A percentile compares a stretch with the other conserved stretches of the same genome.
phyloP scores from a whole-genome alignment of 2,329 filamentous ascomycete species.

The Basipetospora chlamydospora region DNA sequence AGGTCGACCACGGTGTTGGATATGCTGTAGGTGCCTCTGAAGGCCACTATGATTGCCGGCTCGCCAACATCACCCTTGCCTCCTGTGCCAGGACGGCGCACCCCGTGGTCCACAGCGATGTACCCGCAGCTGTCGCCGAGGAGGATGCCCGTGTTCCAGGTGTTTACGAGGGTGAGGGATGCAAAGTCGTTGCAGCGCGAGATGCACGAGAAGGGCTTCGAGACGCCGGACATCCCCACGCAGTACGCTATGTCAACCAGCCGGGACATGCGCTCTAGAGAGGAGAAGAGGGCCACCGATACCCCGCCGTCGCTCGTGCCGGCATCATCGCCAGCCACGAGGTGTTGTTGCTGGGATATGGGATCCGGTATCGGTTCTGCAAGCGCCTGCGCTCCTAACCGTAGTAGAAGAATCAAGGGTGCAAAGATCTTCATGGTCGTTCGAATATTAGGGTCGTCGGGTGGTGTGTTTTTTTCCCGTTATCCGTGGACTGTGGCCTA shows the following conservation, averaged over 20 bases:
- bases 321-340: constrained; percentile 1
- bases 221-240: constrained; percentile 70
- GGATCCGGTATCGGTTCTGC: constrained; percentile 1
- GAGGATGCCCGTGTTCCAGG: constrained; percentile 81
- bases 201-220: constrained; percentile 69
- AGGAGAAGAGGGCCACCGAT: constrained; percentile 53
- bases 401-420: background rate
- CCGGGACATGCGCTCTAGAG: constrained; percentile 76
- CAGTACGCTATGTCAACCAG: constrained; percentile 93
- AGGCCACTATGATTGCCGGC: constrained; percentile 61
- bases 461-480: too few species aligned
- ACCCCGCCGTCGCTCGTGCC: background rate
- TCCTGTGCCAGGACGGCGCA: constrained; percentile 9
- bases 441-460: too few species aligned
- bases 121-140: constrained; percentile 89
- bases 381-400: constrained; percentile 1
- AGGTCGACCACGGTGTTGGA: constrained; percentile 84
- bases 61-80: constrained; percentile 9
- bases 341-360: background rate
- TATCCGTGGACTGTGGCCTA: too few species aligned
- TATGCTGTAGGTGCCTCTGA: constrained; percentile 88
- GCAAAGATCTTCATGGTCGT: constrained; percentile 1
- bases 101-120: constrained; percentile 66
- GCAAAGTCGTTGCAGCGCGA: constrained; percentile 79
- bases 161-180: constrained; percentile 60